Evolutionary conservation across 495 filamentous ascomycete genomes (phyloP), one percentile per base, ranked within the genome.

Genomic region (Lophiotrema nucula): DNA sequence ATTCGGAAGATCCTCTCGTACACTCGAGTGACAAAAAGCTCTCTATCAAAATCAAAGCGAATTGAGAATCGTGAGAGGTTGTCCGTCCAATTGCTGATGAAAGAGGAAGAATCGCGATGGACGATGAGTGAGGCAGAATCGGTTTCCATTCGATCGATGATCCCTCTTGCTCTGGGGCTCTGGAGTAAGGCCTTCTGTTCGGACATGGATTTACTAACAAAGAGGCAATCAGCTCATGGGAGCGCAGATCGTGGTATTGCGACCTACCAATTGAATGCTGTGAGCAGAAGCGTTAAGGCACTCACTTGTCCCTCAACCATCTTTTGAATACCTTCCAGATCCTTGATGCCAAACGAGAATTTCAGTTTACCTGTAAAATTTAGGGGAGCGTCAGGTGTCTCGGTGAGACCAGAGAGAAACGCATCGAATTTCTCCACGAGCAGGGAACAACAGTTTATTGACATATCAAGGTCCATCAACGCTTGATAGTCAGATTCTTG

Each of bases 381-480:
- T n/a, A n/a, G n/a, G n/a, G n/a, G n/a, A n/a, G n/a, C n/a, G n/a
- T n/a, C n/a, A n/a, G n/a, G n/a, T n/a, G n/a, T n/a, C n/a, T n/a
- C n/a, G n/a, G n/a, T n/a, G n/a, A n/a, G n/a, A n/a, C 31, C 1
- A 25, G 18, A 11, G 46, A 47, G 37, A n/a, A 64, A 47, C 6
- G 23, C 27, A 37, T 66, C 60, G 8, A 69, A 53, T 31, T 48
- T 58, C 13, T 13, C 24, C 27, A 65, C 42, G 1, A 67, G 60
- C 35, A 62, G 27, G 18, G 39, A 10, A 37, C 60, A 65, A 37
- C 56, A 64, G 4, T 44, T 35, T 27, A 67, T 24, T 15, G 59
- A 65, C 1, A 50, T 45, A 37, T 63, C 61, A 16, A 67, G 52
- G 42, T 67, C 67, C 52, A 70, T 67, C 21, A 62, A 38, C 6